Percentiles rank a stretch among this genome's conserved stretches.
Evolutionary conservation across 1,139 yeast genomes (phyloP).

Genomic region (Geotrichum aggregatum): DNA sequence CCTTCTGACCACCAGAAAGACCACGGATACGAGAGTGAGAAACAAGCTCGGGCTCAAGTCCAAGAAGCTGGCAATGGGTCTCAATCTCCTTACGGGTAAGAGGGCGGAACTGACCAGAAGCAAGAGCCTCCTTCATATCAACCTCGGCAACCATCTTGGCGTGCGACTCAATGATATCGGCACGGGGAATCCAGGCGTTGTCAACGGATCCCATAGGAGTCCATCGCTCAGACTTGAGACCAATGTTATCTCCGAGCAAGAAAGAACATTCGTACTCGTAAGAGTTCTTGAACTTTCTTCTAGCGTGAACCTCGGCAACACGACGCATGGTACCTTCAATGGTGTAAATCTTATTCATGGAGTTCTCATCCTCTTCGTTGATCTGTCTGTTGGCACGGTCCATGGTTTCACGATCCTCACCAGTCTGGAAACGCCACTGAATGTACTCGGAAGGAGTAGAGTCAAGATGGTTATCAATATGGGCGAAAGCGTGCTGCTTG

Average conservation of each 20-base stretch:
- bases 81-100: constrained; percentile 99
- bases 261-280: constrained; percentile 98
- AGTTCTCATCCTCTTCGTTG: constrained; percentile 92
- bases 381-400: constrained; percentile 99
- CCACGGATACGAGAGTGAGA: constrained; percentile 99
- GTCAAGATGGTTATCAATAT: constrained; percentile 96
- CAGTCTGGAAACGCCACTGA: constrained; percentile 99
- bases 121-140: constrained; percentile 99
- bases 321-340: constrained; percentile 98
- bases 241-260: constrained; percentile 94
- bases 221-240: constrained; percentile 99
- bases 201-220: constrained; percentile 99
- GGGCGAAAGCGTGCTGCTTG: constrained; percentile 99
- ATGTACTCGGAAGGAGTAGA: constrained; percentile 99
- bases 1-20: constrained; percentile 99
- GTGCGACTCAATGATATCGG: constrained; percentile 97
- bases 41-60: constrained; percentile 97
- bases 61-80: constrained; percentile 96
- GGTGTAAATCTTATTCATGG: constrained; percentile 99
- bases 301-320: constrained; percentile 88
- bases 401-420: constrained; percentile 99
- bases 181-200: constrained; percentile 99
- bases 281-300: constrained; percentile 99
- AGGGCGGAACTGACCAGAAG: constrained; percentile 99
- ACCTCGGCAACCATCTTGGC: constrained; percentile 99